Evolutionary conservation across 192 early-diverging fungal species (phyloP).

Genomic region (Umbelopsis sp.): DNA sequence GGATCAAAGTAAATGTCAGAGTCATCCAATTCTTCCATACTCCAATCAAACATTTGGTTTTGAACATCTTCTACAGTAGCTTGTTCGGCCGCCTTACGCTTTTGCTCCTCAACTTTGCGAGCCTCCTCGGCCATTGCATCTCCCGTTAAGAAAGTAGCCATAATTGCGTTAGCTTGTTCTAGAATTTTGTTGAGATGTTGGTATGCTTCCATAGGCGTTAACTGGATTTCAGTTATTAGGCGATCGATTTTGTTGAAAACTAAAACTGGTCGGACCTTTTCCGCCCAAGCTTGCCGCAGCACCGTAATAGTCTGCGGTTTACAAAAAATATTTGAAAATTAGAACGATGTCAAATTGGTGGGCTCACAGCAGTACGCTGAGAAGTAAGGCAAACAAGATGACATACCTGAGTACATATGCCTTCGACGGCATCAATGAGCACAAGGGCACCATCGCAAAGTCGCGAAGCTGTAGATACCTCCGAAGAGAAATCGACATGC

Average conservation of each 20-base stretch:
- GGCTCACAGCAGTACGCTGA: not conserved
- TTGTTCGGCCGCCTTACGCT: constrained; percentile 43
- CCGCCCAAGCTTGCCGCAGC: constrained; percentile 91
- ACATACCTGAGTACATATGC: constrained; percentile 95
- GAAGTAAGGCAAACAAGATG: not conserved
- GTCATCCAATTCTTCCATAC: constrained; percentile 90
- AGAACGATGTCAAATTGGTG: not conserved
- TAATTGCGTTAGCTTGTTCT: constrained; percentile 96
- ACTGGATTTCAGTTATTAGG: constrained; percentile 90
- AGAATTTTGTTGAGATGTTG: constrained; percentile 91
- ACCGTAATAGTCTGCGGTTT: constrained; percentile 85
- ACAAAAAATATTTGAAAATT: no score
- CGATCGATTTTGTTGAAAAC: constrained; percentile 99
- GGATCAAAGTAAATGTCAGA: constrained; percentile 96
- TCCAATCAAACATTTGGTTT: constrained; percentile 70
- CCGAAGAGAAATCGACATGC: constrained; percentile 97
- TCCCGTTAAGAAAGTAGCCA: constrained; percentile 93
- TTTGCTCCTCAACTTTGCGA: constrained; percentile 52
- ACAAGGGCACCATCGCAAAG: constrained; percentile 96
- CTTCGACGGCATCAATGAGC: constrained; percentile 97
- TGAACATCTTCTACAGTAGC: constrained; percentile 43
- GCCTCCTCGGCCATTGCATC: constrained; percentile 83
- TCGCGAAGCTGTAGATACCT: constrained; percentile 98
- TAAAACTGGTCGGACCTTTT: constrained; percentile 89
- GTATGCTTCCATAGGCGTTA: constrained; percentile 92